phyloP scores from a whole-genome alignment of 768 basidiomycete genomes.

The Kwoniella heveanensis region DNA sequence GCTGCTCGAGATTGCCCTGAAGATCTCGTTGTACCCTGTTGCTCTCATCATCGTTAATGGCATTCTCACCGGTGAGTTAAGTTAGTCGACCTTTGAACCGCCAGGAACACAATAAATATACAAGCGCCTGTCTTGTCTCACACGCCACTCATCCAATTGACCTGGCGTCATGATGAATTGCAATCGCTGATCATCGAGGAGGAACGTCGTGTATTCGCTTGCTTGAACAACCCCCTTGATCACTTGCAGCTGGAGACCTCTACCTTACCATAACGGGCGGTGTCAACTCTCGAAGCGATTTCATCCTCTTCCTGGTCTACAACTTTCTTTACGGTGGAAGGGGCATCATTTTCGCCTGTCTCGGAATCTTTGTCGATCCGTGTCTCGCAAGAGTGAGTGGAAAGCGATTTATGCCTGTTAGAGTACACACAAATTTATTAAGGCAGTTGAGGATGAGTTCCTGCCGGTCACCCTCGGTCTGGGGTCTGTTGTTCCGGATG shows the following conservation, averaged over 20 bases:
- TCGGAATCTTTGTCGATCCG: slow-evolving; percentile 37
- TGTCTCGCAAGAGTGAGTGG: slow-evolving; percentile 21
- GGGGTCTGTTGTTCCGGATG: background rate
- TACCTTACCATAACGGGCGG: slow-evolving; percentile 21
- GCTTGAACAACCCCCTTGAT: too few relatives aligned
- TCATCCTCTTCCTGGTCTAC: slow-evolving; percentile 29
- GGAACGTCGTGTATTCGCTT: too few relatives aligned
- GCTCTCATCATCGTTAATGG: slow-evolving; percentile 35
- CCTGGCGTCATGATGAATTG: background rate
- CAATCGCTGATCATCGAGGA: background rate
- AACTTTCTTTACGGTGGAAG: slow-evolving; percentile 35
- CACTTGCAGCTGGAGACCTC: slow-evolving; percentile 21
- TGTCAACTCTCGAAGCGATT: slow-evolving; percentile 10
- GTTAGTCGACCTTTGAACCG: background rate
- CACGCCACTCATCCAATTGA: background rate
- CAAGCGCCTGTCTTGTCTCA: background rate
- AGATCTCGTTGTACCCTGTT: slow-evolving; percentile 33
- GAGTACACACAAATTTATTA: too few relatives aligned
- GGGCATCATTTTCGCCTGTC: slow-evolving; percentile 35
- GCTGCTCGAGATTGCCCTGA: slow-evolving; percentile 30
- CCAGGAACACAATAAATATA: background rate
- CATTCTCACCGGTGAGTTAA: slow-evolving; percentile 29
- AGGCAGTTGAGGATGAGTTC: too few relatives aligned
- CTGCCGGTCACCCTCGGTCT: background rate
- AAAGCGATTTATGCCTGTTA: too few relatives aligned